Evolutionary conservation across 2,329 filamentous ascomycete genomes (phyloP).

Genomic region (Myotisia sp.): DNA sequence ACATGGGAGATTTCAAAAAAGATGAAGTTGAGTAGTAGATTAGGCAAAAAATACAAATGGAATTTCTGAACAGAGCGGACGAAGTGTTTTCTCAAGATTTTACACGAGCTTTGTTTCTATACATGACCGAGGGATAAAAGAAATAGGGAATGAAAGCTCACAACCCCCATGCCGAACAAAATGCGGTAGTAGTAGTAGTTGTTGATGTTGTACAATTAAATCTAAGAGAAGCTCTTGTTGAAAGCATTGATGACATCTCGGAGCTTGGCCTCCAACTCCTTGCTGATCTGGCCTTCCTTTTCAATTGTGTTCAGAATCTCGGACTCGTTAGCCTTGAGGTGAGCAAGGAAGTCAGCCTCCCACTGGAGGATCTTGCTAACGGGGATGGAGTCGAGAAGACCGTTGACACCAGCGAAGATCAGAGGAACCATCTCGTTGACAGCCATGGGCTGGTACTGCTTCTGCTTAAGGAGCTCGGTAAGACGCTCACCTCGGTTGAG

Average conservation of each 20-base stretch:
- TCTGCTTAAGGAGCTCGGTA: conserved; percentile 98
- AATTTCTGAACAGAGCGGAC: conserved; percentile 6
- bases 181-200: background rate
- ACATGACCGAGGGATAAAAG: conserved; percentile 9
- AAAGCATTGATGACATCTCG: conserved; percentile 64
- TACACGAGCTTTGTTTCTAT: conserved; percentile 14
- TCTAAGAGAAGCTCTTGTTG: conserved; percentile 77
- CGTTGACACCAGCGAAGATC: conserved; percentile 99
- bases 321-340: conserved; percentile 81
- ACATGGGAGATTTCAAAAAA: background rate
- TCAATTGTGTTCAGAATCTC: conserved; percentile 76
- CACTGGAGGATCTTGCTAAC: conserved; percentile 83
- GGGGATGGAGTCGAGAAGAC: conserved; percentile 75
- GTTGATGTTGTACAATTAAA: conserved; percentile 5
- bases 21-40: background rate
- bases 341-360: conserved; percentile 86
- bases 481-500: conserved; percentile 95
- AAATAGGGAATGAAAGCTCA: conserved; percentile 2
- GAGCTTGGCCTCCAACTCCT: conserved; percentile 55
- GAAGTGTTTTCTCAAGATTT: conserved; percentile 12
- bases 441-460: conserved; percentile 97
- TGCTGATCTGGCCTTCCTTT: conserved; percentile 90
- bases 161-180: conserved; percentile 2
- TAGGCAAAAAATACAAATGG: conserved; percentile 6
- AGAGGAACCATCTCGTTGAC: conserved; percentile 99